Base-by-base conservation (phyloP, 2,329 filamentous ascomycete genomes). In the Cladosporium sp. region DNA sequence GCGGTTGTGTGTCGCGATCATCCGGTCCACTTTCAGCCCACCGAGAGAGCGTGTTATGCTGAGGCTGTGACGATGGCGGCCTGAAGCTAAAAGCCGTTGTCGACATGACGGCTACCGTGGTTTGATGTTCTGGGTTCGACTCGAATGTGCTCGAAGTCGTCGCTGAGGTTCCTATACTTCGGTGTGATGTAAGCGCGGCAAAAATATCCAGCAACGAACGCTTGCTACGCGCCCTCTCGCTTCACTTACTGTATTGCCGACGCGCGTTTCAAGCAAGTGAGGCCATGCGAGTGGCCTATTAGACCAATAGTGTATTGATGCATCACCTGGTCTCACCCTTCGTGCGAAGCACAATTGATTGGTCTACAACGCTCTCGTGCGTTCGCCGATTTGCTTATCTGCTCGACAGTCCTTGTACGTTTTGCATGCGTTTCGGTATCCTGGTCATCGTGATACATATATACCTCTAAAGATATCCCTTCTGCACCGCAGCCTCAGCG, bases 401-500 rank as follows among this genome's bases (percentile, higher is more conserved):
- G 36, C 18, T 43, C n/a, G 18, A 7, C 36, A n/a, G 51, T 6
- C 2, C 8, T 13, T 14, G 49, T 32, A 30, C 18, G 16, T 32
- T n/a, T 54, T 2, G 51, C 30, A 54, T 54, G 21, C 28, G 32
- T 30, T 18, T 16, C 30, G 26, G 16, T 34, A 46, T 46, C 46
- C 16, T 46, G 8, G 46, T 58, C 56, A n/a, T 46, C 11, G 46
- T 46, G 23, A 30, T 32, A 16, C 7, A 11, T 54, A 30, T 54
- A 13, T n/a, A 46, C 23, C 23, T 32, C 57, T 65, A 93, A 69
- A 93, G 84, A 74, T 89, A 92, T 5, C 93, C 94, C 83, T 96
- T 96, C 70, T 97, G 86, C 13, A 97, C 89, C 26, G 93, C 92
- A 30, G 93, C 92, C 79, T 97, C 94, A 30, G 93, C 93, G 74